Evolutionary conservation across 2,329 filamentous ascomycete genomes (phyloP), one percentile per base, ranked within the genome.

Genomic region (Phyllosticta ampelicida): DNA sequence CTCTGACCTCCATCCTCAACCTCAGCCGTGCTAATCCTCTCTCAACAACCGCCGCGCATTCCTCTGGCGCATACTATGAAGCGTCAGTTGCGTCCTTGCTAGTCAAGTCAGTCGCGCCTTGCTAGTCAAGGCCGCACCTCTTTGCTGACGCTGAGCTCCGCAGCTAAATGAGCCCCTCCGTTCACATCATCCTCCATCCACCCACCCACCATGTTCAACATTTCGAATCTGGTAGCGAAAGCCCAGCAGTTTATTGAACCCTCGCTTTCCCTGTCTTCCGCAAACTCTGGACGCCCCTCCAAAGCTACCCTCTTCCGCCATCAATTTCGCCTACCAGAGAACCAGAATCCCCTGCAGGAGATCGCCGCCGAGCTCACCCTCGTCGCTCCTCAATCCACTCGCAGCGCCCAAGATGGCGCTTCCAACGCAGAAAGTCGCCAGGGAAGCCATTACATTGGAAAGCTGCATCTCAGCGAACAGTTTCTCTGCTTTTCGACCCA

Each of bases 401-500:
- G 69, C 66, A 54, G 58, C 23, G 56, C 63, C 36, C 64, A 67
- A 60, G 69, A 74, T 53, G 85, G 86, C 61, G 30, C 30, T 13
- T 87, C 89, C 65, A 85, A 85, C 71, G 81, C 86, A 63, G 78
- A 81, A 59, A 65, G 75, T 58, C 84, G 85, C 60, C 80, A 83
- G 65, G 89, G 90, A 64, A 95, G 87, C 74, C 88, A 91, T 70
- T 97, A 99, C 76, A 85, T 86, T 21, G 94, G 94, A 54, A 91
- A 91, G 73, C 82, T 99, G 55, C 92, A 99, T 71, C 78, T 99
- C 62, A 96, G 90, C 71, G 92, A 99, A 75, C 83, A 88, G 65
- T 99, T 88, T 74, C 84, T 99, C 65, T 97, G 91, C 79, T 99
- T 99, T 77, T 96, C 91, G 0, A 96, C 94, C 8, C 89, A 94